Evolutionary conservation across 805 yeast genomes (phyloP).

Genomic region (Yamadazyma akitaensis): DNA sequence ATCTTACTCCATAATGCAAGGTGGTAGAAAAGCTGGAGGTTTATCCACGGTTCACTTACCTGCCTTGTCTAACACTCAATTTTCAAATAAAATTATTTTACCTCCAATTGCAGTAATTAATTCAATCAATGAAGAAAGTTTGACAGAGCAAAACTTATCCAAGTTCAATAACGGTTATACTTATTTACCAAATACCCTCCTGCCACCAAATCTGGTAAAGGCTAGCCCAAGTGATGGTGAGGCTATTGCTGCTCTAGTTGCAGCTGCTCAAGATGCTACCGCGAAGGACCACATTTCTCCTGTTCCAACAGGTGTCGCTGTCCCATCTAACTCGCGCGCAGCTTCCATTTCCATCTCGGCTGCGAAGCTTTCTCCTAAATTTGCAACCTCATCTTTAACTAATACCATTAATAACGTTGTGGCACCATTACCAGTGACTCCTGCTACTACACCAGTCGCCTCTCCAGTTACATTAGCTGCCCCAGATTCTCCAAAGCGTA

Average conservation of each 20-base stretch:
- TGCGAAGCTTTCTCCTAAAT: not conserved
- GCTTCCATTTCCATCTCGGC: not conserved
- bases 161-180: not conserved
- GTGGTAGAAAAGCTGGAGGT: constrained; percentile 12
- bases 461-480: not conserved
- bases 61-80: not conserved
- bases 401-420: not conserved
- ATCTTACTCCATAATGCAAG: constrained; percentile 38
- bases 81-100: constrained; percentile 9
- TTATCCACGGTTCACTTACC: constrained; percentile 3
- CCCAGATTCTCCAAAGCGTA: constrained; percentile 23
- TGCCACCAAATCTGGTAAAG: constrained; percentile 6
- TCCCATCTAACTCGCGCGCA: not conserved
- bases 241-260: constrained; percentile 7
- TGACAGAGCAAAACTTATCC: constrained; percentile 15
- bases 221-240: not conserved
- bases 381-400: not conserved
- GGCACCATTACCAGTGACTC: not conserved
- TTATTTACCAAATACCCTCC: constrained; percentile 1
- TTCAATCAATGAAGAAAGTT: constrained; percentile 10
- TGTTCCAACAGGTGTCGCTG: not conserved
- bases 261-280: constrained; percentile 4
- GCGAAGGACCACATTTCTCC: not conserved
- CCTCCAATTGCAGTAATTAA: constrained; percentile 12
- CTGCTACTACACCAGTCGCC: not conserved